Percentiles rank a stretch among this genome's conserved stretches.
Conservation (phyloP, 2,329 filamentous ascomycete genomes). For the Cordyceps pruinosa region DNA sequence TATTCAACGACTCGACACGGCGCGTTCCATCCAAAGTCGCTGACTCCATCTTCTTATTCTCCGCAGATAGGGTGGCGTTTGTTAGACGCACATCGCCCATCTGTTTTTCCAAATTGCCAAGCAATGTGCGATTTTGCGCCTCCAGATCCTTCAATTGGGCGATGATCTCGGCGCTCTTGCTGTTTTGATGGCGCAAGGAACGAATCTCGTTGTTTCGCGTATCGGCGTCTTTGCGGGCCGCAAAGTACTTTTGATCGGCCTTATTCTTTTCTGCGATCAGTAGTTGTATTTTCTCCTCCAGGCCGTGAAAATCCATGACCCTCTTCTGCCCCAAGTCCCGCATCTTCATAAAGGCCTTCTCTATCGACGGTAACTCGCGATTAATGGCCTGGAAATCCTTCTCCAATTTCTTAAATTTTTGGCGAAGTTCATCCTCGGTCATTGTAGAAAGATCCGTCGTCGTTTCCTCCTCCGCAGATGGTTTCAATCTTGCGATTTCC, state of each 20-base stretch:
- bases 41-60: slow-evolving; percentile 70
- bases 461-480: slow-evolving; percentile 38
- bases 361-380: slow-evolving; percentile 81
- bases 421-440: slow-evolving; percentile 62
- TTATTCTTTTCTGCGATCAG: slow-evolving; percentile 86
- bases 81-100: slow-evolving; percentile 74
- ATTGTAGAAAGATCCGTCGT: slow-evolving; percentile 48
- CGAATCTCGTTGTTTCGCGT: slow-evolving; percentile 74
- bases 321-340: slow-evolving; percentile 81
- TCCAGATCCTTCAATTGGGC: slow-evolving; percentile 89
- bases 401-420: slow-evolving; percentile 67
- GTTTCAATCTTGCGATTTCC: slow-evolving; percentile 66
- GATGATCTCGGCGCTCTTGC: slow-evolving; percentile 89
- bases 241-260: slow-evolving; percentile 96
- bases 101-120: slow-evolving; percentile 87
- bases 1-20: slow-evolving; percentile 63
- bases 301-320: slow-evolving; percentile 63
- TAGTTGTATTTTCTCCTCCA: slow-evolving; percentile 72
- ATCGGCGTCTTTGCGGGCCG: slow-evolving; percentile 89
- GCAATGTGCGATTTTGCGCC: slow-evolving; percentile 63
- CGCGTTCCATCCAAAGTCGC: slow-evolving; percentile 63
- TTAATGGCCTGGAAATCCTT: slow-evolving; percentile 79
- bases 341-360: slow-evolving; percentile 84
- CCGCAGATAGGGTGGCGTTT: slow-evolving; percentile 60
- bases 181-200: slow-evolving; percentile 71